Base-by-base conservation (phyloP, 2,329 filamentous ascomycete genomes). In the Emergomyces orientalis region DNA sequence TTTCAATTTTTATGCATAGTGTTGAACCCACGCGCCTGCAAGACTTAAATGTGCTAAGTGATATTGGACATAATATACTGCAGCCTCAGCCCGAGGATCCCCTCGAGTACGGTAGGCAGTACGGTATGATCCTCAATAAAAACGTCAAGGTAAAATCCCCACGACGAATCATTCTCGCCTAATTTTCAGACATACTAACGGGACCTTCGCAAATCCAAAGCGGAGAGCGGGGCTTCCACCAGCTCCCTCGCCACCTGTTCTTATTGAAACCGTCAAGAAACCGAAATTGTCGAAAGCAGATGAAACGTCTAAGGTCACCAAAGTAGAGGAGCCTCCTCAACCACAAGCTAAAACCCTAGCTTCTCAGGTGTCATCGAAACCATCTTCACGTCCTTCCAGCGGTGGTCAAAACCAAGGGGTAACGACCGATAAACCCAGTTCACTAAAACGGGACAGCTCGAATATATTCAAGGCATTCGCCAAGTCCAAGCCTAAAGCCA, bases 1-100 rank as follows among this genome's bases (percentile, higher is more conserved):
- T 81, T 0, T 89, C 90, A 0, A 87, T 96, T 64, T 91, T 97
- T 69, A 78, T 97, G 52, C 97, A 97, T 78, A 96, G 91, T 70
- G 72, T 97, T 22, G 86, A 89, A 51, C 82, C 89, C 1, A 82
- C 85, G 45, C 82, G 86, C 0, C 79, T 91, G 19, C 88, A 87
- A 74, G 87, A 93, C 70, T 76, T 94, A 22, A 85, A 90, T 68
- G 74, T 87, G 0, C 79, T 97, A 47, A 85, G 87, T 3, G 87
- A 94, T 62, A 84, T 86, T 47, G 85, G 85, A 51, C 82, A 85
- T 32, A 84, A 89, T 64, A 79, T 89, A 11, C 76, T 82, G 22
- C 79, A 80, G 8, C 78, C 86, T 2, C 79, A 82, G 60, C 76
- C 80, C 14, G 84, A 88, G 60, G 86, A 89, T 66, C 80, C 84